A percentile compares a stretch with the other conserved stretches of the same genome.
Conservation (phyloP, 1,284 basidiomycete genomes). For the Stygiomarasmius scandens region DNA sequence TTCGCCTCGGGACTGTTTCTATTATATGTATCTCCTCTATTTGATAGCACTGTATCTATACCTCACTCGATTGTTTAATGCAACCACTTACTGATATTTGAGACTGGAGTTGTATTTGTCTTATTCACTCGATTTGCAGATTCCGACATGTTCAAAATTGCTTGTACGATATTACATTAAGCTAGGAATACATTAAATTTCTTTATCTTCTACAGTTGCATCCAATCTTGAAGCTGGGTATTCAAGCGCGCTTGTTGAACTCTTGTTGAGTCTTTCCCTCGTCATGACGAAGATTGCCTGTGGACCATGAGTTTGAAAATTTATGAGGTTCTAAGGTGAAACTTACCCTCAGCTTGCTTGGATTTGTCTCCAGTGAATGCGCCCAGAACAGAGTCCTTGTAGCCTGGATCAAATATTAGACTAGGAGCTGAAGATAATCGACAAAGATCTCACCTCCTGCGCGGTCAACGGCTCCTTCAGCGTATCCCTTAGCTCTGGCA, state of each 20-base stretch:
- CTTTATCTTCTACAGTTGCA: background rate
- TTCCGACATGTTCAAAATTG: too few relatives aligned
- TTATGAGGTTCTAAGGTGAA: background rate
- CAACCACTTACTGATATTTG: too few relatives aligned
- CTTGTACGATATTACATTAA: background rate
- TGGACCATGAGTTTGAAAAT: conserved; percentile 23
- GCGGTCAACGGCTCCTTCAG: conserved; percentile 59
- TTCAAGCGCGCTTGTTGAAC: conserved; percentile 29
- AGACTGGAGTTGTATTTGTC: too few relatives aligned
- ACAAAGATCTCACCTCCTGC: too few relatives aligned
- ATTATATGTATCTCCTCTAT: too few relatives aligned
- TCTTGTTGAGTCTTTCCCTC: conserved; percentile 55
- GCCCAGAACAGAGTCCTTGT: conserved; percentile 66
- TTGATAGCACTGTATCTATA: too few relatives aligned
- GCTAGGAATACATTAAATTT: background rate
- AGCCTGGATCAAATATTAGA: too few relatives aligned
- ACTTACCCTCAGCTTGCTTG: conserved; percentile 18
- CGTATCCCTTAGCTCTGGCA: conserved; percentile 53
- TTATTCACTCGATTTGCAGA: too few relatives aligned
- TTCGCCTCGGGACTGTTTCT: too few relatives aligned
- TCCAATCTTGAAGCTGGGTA: too few relatives aligned
- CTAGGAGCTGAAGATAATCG: too few relatives aligned
- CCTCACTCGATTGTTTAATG: too few relatives aligned
- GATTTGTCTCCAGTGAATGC: conserved; percentile 43
- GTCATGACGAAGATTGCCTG: conserved; percentile 53